These are phyloP conservation scores for Ophiostoma sp. DNA, from an alignment of 2,329 filamentous ascomycete genomes.

Conservation along the genomic window DNA sequence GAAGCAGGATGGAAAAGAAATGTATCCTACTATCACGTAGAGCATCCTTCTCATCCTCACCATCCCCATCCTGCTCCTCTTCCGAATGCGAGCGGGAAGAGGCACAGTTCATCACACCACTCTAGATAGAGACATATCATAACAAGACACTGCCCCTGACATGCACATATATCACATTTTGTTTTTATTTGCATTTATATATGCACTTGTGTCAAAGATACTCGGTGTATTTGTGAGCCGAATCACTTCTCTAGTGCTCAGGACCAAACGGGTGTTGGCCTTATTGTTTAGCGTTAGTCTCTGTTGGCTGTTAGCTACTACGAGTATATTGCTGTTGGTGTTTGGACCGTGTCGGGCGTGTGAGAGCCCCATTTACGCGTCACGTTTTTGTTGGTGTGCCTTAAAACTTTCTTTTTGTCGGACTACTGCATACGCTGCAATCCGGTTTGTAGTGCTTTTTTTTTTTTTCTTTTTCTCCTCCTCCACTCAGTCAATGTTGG, in stretches of 20 bases:
- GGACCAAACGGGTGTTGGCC: not conserved
- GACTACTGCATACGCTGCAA: not conserved
- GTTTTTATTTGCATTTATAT: not conserved
- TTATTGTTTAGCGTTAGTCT: not conserved
- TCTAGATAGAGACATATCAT: not conserved
- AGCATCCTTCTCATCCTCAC: not conserved
- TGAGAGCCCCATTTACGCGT: constrained; percentile 2
- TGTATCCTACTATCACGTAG: not conserved
- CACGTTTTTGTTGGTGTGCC: not conserved
- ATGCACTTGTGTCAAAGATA: not conserved
- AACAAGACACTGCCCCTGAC: constrained; percentile 4
- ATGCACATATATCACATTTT: not conserved
- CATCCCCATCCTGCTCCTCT: too few species aligned
- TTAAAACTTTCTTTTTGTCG: not conserved
- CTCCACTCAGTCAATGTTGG: not conserved
- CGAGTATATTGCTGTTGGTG: not conserved
- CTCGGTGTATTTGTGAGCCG: not conserved
- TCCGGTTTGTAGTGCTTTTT: not conserved
- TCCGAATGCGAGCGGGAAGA: not conserved
- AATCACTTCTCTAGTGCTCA: not conserved
- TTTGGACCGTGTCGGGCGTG: not conserved
- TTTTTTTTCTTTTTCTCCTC: not conserved
- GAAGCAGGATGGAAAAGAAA: not conserved
- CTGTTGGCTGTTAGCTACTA: not conserved
- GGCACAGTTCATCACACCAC: constrained; percentile 4